phyloP scores from a whole-genome alignment of 2,329 filamentous ascomycete genomes.

The Neobulgaria alba region DNA sequence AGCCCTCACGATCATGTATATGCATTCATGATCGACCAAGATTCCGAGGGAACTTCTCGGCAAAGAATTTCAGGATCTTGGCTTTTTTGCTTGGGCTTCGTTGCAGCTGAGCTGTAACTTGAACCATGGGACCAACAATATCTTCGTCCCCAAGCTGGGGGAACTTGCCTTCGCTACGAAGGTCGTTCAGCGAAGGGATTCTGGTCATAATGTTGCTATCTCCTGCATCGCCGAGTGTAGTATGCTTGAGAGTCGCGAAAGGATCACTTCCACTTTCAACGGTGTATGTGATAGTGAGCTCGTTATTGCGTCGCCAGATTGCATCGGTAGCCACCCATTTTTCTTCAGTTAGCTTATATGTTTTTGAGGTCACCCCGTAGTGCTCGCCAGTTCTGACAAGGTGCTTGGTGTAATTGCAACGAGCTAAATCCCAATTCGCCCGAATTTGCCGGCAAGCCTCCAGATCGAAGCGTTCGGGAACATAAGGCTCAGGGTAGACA shows the following conservation, averaged over 20 bases:
- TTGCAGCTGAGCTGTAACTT: constrained; percentile 26
- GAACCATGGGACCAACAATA: constrained; percentile 81
- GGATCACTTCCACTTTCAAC: constrained; percentile 34
- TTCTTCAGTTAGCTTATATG: constrained; percentile 73
- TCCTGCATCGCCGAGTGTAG: constrained; percentile 36
- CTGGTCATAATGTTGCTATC: constrained; percentile 45
- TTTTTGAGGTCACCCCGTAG: constrained; percentile 83
- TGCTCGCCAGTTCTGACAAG: constrained; percentile 82
- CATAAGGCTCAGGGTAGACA: constrained; percentile 74
- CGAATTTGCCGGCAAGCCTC: constrained; percentile 54
- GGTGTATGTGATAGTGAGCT: constrained; percentile 49
- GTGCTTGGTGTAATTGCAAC: constrained; percentile 82
- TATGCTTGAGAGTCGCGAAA: constrained; percentile 36
- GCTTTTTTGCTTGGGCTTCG: constrained; percentile 26
- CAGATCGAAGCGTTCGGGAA: constrained; percentile 50
- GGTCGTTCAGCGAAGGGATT: constrained; percentile 60
- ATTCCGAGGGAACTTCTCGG: constrained; percentile 27
- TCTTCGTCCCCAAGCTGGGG: constrained; percentile 82
- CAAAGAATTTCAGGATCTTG: constrained; percentile 27
- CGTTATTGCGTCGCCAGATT: constrained; percentile 63
- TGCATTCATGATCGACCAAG: constrained; percentile 17
- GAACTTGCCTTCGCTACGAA: constrained; percentile 68
- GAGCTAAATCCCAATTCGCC: constrained; percentile 73
- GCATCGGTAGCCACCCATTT: constrained; percentile 81
- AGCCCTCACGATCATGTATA: neutral